A percentile compares a stretch with the other conserved stretches of the same genome.
Conservation (phyloP, 2,329 filamentous ascomycete species). For the Arthrobotrys sphaeroides region DNA sequence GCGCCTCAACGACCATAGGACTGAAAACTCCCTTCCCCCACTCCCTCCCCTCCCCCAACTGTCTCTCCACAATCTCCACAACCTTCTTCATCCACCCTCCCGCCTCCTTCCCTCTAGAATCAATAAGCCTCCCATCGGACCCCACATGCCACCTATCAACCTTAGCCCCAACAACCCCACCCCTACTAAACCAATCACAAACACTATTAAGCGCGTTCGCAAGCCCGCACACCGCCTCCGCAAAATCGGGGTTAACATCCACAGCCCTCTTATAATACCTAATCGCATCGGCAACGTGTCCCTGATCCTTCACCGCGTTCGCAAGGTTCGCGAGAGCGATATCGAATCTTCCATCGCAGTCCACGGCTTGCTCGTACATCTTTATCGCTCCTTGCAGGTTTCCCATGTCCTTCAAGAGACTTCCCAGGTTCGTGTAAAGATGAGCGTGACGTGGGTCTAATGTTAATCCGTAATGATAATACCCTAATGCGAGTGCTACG, state of each 20-base stretch:
- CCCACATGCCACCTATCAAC: slow-evolving; percentile 95
- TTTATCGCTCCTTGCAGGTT: slow-evolving; percentile 89
- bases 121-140: slow-evolving; percentile 80
- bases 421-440: slow-evolving; percentile 94
- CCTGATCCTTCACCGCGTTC: slow-evolving; percentile 97
- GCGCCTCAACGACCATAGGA: slow-evolving; percentile 65
- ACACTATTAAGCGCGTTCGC: slow-evolving; percentile 96
- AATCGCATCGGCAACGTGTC: slow-evolving; percentile 90
- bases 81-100: slow-evolving; percentile 88
- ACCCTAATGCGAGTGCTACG: slow-evolving; percentile 84
- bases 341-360: slow-evolving; percentile 92
- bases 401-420: slow-evolving; percentile 93
- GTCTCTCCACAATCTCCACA: slow-evolving; percentile 86
- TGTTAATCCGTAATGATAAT: slow-evolving; percentile 92
- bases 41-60: slow-evolving; percentile 82
- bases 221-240: slow-evolving; percentile 94
- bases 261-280: slow-evolving; percentile 90
- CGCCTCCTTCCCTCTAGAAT: slow-evolving; percentile 73
- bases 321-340: slow-evolving; percentile 96
- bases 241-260: slow-evolving; percentile 90
- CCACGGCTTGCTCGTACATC: slow-evolving; percentile 96
- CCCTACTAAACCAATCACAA: slow-evolving; percentile 90
- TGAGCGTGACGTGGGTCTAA: slow-evolving; percentile 91
- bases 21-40: slow-evolving; percentile 82
- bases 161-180: slow-evolving; percentile 78